A percentile compares a stretch with the other conserved stretches of the same genome.
Conservation (phyloP, 1,139 yeast genomes). For the Hyphopichia pseudoburtonii region DNA sequence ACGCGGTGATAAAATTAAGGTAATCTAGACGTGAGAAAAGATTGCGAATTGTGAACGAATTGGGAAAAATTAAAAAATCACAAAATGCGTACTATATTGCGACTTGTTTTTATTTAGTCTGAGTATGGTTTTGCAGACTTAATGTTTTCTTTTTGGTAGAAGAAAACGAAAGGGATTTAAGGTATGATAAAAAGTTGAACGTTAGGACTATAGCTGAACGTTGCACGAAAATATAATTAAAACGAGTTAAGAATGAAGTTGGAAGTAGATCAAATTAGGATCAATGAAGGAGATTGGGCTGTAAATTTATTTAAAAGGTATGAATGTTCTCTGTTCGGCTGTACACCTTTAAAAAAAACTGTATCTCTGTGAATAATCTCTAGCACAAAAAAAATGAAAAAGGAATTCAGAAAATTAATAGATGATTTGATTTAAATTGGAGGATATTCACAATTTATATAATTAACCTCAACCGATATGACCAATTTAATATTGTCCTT, state of each 20-base stretch:
- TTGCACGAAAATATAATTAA: too few species aligned
- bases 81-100: neutral
- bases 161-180: too few species aligned
- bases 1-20: too few species aligned
- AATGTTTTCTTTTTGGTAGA: too few species aligned
- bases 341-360: neutral
- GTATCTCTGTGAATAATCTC: neutral
- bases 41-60: neutral
- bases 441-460: too few species aligned
- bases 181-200: too few species aligned
- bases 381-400: neutral
- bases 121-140: neutral
- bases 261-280: neutral
- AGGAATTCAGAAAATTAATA: too few species aligned
- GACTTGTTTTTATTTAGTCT: neutral
- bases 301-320: neutral
- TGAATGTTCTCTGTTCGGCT: conserved; percentile 1
- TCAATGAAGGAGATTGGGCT: neutral
- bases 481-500: too few species aligned
- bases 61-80: neutral
- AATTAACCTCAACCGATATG: too few species aligned
- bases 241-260: neutral
- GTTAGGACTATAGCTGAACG: too few species aligned
- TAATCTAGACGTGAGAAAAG: too few species aligned
- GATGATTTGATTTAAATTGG: too few species aligned